phyloP scores from a whole-genome alignment of 805 yeast species.

The Brettanomyces anomalus region DNA sequence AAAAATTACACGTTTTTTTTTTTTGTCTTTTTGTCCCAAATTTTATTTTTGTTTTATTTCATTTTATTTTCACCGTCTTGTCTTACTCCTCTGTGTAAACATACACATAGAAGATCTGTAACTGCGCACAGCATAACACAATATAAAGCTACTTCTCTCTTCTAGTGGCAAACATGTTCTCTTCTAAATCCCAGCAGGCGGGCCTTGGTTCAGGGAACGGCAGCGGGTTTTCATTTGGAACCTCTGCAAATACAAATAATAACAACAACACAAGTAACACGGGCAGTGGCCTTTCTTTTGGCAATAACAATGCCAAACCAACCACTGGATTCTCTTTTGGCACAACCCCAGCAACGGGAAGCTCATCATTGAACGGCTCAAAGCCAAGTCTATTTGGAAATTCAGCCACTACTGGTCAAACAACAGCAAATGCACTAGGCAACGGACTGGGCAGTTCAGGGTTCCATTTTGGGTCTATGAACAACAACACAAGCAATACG shows the following conservation, averaged over 20 bases:
- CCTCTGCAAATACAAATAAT: not conserved
- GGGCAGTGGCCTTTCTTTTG: constrained; percentile 3
- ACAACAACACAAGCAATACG: constrained; percentile 5
- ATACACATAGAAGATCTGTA: too few relatives aligned
- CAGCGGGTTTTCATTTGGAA: constrained; percentile 16
- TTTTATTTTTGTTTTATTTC: too few relatives aligned
- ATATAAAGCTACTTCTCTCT: too few relatives aligned
- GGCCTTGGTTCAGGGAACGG: too few relatives aligned
- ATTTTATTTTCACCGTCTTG: too few relatives aligned
- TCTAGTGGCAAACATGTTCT: too few relatives aligned
- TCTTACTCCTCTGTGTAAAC: too few relatives aligned
- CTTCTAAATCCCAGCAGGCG: too few relatives aligned
- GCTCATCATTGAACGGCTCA: not conserved
- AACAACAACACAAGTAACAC: not conserved
- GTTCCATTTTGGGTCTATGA: constrained; percentile 9
- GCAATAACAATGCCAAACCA: constrained; percentile 2
- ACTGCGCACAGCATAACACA: too few relatives aligned
- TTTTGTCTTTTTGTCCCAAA: too few relatives aligned
- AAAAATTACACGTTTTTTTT: too few relatives aligned
- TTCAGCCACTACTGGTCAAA: constrained; percentile 10
- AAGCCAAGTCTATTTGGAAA: constrained; percentile 16
- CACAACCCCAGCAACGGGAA: not conserved
- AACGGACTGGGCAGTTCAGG: constrained; percentile 1
- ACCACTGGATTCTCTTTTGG: not conserved
- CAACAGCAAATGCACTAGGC: not conserved